Base-by-base conservation (phyloP, 2,329 filamentous ascomycete genomes). In the Fusarium secorum region DNA sequence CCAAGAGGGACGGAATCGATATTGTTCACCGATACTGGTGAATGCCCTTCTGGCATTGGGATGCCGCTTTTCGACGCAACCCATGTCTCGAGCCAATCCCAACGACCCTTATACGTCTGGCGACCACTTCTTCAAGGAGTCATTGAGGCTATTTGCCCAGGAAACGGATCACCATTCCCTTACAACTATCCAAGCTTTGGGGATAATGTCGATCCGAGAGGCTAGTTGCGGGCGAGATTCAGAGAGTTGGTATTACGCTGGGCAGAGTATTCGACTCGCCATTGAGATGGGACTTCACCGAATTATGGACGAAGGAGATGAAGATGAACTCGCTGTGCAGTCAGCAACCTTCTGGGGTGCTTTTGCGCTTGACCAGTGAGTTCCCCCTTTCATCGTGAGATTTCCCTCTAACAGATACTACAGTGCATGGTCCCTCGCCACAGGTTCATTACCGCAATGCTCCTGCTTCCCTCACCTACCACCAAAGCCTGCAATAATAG, bases 121-220 rank as follows among this genome's bases (percentile, higher is more conserved):
- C 8, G 89, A 93, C 68, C 88, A 92, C 76, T 94, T 93, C 79
- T 94, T 93, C 78, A 87, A 88, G 56, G 91, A 94, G 77, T 86
- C 89, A 11, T 85, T 87, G 66, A 83, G 89, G 14, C 82, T 93
- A 1, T 84, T 93, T 33, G 82, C 86, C 60, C 81, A 87, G 59
- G 86, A 89, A 68, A 78, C 81, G 4, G 82, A 92, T 64, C 87
- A 88, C 56, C 87, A 92, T 67, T 86, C 79, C 11, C 80, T 94
- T 33, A 92, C 91, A 5, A 93, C 90, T 8, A 90, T 93, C 46
- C 92, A 94, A 80, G 91, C 92, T 3, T 81, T 94, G 22, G 91
- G 91, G 10, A 87, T 94, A 73, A 92, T 95, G 90, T 90, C 90
- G 10, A 89, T 93, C 69, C 84, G 91, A 44, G 91, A 94, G 80